These are phyloP conservation scores for Tuber calosporum DNA, from an alignment of 495 filamentous ascomycete genomes.

Conservation along the genomic window DNA sequence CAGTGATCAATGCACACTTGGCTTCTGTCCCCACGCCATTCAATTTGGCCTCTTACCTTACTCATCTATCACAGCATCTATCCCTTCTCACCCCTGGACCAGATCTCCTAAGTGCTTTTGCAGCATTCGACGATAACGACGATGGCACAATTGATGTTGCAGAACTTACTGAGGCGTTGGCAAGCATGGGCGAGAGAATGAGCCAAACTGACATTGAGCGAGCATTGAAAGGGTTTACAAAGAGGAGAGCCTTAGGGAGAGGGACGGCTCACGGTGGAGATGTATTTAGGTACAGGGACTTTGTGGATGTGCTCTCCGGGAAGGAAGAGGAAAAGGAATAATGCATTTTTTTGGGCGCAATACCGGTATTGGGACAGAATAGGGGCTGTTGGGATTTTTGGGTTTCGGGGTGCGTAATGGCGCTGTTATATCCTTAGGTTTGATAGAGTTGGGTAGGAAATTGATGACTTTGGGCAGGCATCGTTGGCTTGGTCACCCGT, in stretches of 20 bases:
- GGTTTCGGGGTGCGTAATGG: not conserved
- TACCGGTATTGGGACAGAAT: not conserved
- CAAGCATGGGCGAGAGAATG: conserved; percentile 67
- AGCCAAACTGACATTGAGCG: conserved; percentile 72
- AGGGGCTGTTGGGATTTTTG: not conserved
- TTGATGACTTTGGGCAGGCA: not conserved
- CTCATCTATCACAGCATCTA: conserved; percentile 64
- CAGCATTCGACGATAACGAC: conserved; percentile 92
- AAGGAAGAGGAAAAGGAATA: conserved; percentile 45
- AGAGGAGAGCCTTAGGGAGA: conserved; percentile 53
- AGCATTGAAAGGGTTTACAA: conserved; percentile 75
- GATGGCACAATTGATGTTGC: conserved; percentile 80
- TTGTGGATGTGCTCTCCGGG: conserved; percentile 56
- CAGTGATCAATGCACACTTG: conserved; percentile 24
- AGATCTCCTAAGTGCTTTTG: conserved; percentile 78
- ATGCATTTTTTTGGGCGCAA: not conserved
- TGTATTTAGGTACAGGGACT: conserved; percentile 72
- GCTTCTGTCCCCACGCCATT: conserved; percentile 59
- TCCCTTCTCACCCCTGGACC: conserved; percentile 61
- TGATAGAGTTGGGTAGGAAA: not conserved
- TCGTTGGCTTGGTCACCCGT: not conserved
- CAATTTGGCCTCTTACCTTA: conserved; percentile 76
- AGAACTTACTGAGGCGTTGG: conserved; percentile 72
- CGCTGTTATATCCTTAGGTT: not conserved
- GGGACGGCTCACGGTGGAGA: conserved; percentile 53